These are phyloP conservation scores for Suhomyces ambrosiae DNA, from an alignment of 1,139 yeast genomes.

Conservation along the genomic window DNA sequence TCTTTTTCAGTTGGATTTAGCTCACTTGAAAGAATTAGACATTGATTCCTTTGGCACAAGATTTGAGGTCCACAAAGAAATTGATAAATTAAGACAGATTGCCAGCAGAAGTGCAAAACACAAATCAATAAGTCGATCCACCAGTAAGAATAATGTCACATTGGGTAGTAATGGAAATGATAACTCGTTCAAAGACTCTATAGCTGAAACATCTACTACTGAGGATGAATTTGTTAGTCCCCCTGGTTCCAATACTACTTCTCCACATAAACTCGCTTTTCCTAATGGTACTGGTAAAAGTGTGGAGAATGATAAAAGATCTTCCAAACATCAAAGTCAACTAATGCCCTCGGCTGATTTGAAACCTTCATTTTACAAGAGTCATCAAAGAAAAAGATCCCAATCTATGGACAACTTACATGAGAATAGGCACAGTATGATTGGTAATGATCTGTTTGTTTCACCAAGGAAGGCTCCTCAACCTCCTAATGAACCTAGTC, in stretches of 20 bases:
- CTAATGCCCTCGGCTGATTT: conserved; percentile 23
- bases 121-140: conserved; percentile 16
- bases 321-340: conserved; percentile 11
- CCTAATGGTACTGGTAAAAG: no score
- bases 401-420: conserved; percentile 53
- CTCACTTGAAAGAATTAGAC: conserved; percentile 87
- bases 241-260: conserved; percentile 8
- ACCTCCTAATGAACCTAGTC: conserved; percentile 52
- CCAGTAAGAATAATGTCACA: conserved; percentile 10
- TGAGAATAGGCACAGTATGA: conserved; percentile 17
- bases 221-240: conserved; percentile 15
- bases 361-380: conserved; percentile 15
- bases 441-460: conserved; percentile 33
- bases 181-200: conserved; percentile 9
- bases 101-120: conserved; percentile 20
- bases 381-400: conserved; percentile 49
- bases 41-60: conserved; percentile 93
- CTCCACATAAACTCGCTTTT: conserved; percentile 4
- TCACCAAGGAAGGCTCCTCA: conserved; percentile 69
- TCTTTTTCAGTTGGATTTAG: conserved; percentile 78
- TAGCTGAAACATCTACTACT: conserved; percentile 5
- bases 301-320: no score
- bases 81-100: conserved; percentile 61
- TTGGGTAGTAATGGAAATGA: conserved; percentile 3
- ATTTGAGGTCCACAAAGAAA: conserved; percentile 87